Conservation (phyloP, 495 filamentous ascomycete genomes). For the Beverwykella pulmonaria region DNA sequence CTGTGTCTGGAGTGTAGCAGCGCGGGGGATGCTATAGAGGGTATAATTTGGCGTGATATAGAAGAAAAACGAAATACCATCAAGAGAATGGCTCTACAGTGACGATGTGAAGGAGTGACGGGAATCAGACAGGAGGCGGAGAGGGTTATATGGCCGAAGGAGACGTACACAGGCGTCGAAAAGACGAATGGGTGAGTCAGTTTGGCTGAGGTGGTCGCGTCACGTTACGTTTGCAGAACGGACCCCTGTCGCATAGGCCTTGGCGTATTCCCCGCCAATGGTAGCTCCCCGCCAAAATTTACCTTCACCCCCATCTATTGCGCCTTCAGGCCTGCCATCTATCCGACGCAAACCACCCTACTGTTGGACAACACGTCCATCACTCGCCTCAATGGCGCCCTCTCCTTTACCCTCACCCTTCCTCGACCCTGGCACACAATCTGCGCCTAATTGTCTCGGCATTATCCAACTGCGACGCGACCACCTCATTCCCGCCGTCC, state of each 20-base stretch:
- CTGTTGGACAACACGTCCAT: neutral
- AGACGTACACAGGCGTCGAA: slow-evolving; percentile 3
- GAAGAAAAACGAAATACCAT: slow-evolving; percentile 27
- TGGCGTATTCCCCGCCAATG: slow-evolving; percentile 11
- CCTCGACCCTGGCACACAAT: slow-evolving; percentile 61
- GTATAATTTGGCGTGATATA: slow-evolving; percentile 4
- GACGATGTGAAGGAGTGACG: slow-evolving; percentile 23
- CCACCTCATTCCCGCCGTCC: slow-evolving; percentile 71
- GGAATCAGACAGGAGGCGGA: neutral
- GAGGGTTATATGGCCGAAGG: neutral
- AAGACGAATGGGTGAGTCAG: slow-evolving; percentile 23
- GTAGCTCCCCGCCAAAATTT: slow-evolving; percentile 29
- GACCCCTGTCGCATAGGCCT: slow-evolving; percentile 26
- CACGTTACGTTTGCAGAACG: slow-evolving; percentile 12
- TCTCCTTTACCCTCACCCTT: slow-evolving; percentile 61
- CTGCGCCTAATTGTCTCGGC: slow-evolving; percentile 63
- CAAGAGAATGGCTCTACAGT: slow-evolving; percentile 11
- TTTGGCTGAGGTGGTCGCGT: neutral
- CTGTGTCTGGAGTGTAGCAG: neutral
- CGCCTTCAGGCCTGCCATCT: neutral
- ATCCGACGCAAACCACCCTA: neutral
- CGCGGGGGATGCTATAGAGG: slow-evolving; percentile 3
- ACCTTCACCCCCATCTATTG: neutral
- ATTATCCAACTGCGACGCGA: slow-evolving; percentile 86
- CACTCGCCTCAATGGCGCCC: slow-evolving; percentile 7